Base-by-base conservation (phyloP, 2,329 filamentous ascomycete species). In the Ilyonectria mors-panacis region DNA sequence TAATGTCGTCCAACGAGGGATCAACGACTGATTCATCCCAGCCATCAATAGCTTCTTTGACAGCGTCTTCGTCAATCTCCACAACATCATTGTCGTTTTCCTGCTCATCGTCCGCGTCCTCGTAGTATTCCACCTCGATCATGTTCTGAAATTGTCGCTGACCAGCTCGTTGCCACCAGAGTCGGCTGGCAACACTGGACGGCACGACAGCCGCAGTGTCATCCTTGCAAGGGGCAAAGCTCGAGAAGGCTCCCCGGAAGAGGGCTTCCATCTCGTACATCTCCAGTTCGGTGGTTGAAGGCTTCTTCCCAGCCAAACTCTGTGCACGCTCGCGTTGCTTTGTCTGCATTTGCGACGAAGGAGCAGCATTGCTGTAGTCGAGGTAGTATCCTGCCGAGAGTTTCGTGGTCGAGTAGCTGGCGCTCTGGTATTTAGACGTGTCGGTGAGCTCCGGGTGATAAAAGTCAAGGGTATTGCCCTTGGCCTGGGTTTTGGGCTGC, bases 101-200 rank as follows among this genome's bases (percentile, higher is more conserved):
- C 10, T 82, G 77, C 9, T 78, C 80, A 15, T 78, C 81, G 9
- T 84, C 78, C 17, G 78, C 76, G 12, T 81, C 81, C n/a, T 82
- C 82, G 48, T 82, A 82, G 28, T 82, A 77, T 35, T 88, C 84
- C 2, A 82, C 76, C 72, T 91, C 89, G 42, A 93, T 86, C 72
- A 91, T 84, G 47, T 89, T 88, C 66, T 92, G 86, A 73, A 92
- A 93, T 62, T 83, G 87, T 66, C 88, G 88, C 72, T 89, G 87
- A 30, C 93, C 93, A 58, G 88, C 83, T 68, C 89, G 89, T 76
- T 94, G 90, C 92, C 93, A 95, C 92, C 93, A 95, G 55, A 95
- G 81, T 74, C 89, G 88, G 59, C 90, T 89, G 66, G 93, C 88
- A 56, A 89, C 85, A 37, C 89, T 88, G 2, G 91, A 89, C 0